phyloP scores from a whole-genome alignment of 202 grass and related monocot genomes.

The Setaria viridis region DNA sequence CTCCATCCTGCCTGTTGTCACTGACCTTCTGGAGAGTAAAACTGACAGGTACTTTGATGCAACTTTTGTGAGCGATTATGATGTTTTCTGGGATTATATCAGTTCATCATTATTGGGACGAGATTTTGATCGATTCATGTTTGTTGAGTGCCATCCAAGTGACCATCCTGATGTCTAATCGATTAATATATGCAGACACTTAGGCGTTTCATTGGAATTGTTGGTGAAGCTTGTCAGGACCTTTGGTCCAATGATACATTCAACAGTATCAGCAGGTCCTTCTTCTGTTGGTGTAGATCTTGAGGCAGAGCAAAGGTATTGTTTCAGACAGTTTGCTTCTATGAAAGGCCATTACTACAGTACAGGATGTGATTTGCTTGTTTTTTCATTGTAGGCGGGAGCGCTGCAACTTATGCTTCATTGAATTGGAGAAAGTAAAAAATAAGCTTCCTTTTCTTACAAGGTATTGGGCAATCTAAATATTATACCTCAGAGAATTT shows the following conservation, averaged over 20 bases:
- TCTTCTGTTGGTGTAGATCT: slow-evolving; percentile 95
- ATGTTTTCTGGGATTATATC: not conserved
- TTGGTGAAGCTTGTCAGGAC: slow-evolving; percentile 91
- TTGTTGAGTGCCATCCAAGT: not conserved
- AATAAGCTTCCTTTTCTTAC: slow-evolving; percentile 66
- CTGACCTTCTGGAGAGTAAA: slow-evolving; percentile 89
- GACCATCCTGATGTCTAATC: slow-evolving; percentile 11
- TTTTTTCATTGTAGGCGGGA: slow-evolving; percentile 71
- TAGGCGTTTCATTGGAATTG: slow-evolving; percentile 72
- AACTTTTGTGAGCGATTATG: slow-evolving; percentile 20
- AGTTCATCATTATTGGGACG: not conserved
- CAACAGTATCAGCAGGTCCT: slow-evolving; percentile 77
- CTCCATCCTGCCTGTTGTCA: slow-evolving; percentile 67
- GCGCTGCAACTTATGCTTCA: slow-evolving; percentile 91
- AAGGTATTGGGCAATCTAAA: slow-evolving; percentile 54
- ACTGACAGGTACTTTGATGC: slow-evolving; percentile 75
- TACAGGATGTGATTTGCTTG: slow-evolving; percentile 45
- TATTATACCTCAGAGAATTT: slow-evolving; percentile 17
- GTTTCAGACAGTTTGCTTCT: slow-evolving; percentile 16
- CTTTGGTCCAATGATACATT: slow-evolving; percentile 82
- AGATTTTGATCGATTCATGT: slow-evolving; percentile 29
- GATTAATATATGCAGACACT: slow-evolving; percentile 64
- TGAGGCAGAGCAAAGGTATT: slow-evolving; percentile 94
- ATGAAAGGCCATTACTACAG: slow-evolving; percentile 14
- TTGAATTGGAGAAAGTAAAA: slow-evolving; percentile 98